Conservation (phyloP, 73 alveolate genomes). For the Paramecium octaurelia region DNA sequence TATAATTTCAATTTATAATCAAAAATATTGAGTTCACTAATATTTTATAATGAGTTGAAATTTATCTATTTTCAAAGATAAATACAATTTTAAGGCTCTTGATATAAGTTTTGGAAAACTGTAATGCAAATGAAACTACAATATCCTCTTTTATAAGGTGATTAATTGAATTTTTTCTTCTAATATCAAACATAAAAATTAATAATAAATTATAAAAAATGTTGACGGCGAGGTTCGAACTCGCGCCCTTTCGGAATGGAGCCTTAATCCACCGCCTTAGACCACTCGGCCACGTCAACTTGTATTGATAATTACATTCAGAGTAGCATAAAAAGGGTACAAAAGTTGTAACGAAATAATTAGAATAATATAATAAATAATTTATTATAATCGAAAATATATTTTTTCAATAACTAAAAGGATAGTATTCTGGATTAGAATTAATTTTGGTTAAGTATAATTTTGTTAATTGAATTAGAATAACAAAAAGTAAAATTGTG, state of each 20-base stretch:
- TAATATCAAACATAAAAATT: background rate
- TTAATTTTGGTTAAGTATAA: no score
- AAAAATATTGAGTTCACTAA: no score
- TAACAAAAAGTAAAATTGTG: no score
- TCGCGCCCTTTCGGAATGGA: constrained; percentile 73
- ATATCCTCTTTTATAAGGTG: background rate
- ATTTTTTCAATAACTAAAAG: background rate
- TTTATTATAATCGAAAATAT: background rate
- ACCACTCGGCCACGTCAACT: constrained; percentile 70
- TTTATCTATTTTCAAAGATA: no score
- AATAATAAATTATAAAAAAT: background rate
- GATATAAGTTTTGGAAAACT: no score
- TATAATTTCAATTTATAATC: no score
- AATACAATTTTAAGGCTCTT: no score
- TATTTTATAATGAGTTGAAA: no score
- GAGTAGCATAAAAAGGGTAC: background rate
- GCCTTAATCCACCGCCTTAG: constrained; percentile 71
- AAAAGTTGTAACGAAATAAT: background rate
- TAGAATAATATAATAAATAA: background rate
- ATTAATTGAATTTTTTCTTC: no score
- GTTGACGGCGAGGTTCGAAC: constrained; percentile 70
- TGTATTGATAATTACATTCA: background rate
- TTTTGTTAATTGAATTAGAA: no score
- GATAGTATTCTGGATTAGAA: background rate
- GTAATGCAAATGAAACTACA: no score